phyloP scores from a whole-genome alignment of 345 rosid genomes.

The Alliaria petiolata region DNA sequence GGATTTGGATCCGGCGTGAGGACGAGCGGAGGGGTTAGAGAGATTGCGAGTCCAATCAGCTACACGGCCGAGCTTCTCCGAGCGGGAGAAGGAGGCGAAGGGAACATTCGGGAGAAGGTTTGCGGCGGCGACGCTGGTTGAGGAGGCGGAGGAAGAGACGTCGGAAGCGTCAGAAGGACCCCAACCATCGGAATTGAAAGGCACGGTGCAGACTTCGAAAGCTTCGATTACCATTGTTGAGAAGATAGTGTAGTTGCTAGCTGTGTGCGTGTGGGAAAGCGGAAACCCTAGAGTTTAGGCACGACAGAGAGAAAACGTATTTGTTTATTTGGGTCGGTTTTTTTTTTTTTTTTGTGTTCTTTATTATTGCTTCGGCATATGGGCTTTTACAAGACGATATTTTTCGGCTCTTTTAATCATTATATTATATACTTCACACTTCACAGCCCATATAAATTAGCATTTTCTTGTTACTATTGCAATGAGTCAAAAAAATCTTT shows the following conservation, averaged over 20 bases:
- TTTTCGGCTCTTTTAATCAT: no score
- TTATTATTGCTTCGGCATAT: background rate
- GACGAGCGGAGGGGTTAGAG: conserved; percentile 33
- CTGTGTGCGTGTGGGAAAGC: background rate
- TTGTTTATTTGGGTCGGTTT: background rate
- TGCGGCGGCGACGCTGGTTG: conserved; percentile 33
- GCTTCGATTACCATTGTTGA: conserved; percentile 33
- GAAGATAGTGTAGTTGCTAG: no score
- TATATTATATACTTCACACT: background rate
- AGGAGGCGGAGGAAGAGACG: conserved; percentile 28
- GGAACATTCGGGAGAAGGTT: conserved; percentile 66
- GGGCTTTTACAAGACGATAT: background rate
- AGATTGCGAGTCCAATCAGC: conserved; percentile 78
- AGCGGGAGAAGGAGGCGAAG: conserved; percentile 81
- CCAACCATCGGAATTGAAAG: conserved; percentile 92
- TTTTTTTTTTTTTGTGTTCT: background rate
- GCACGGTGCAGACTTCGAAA: conserved; percentile 72
- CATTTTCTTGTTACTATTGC: no score
- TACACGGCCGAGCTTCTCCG: conserved; percentile 81
- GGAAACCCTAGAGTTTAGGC: conserved; percentile 2
- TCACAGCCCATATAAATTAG: background rate
- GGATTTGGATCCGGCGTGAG: conserved; percentile 26
- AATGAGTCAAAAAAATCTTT: no score
- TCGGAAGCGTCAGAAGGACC: conserved; percentile 55
- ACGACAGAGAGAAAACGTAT: background rate